Conservation (phyloP, 345 rosid species). For the Cardamine resedifolia region DNA sequence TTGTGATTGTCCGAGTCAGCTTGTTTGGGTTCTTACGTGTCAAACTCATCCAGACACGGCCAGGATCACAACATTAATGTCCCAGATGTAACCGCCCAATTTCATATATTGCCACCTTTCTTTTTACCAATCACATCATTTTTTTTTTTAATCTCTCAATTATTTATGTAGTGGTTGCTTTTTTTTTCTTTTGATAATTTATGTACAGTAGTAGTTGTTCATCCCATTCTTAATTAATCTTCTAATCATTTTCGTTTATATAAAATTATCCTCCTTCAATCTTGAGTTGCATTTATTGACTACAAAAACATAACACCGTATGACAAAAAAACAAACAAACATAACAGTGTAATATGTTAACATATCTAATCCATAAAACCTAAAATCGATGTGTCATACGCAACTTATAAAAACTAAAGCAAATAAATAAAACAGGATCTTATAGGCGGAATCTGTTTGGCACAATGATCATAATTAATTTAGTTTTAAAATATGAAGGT, state of each 20-base stretch:
- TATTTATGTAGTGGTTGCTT: not conserved
- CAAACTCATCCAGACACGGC: slow-evolving; percentile 27
- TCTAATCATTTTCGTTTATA: not conserved
- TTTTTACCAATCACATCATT: slow-evolving; percentile 19
- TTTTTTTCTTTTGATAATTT: not conserved
- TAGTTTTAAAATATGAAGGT: not conserved
- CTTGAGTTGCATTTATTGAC: not conserved
- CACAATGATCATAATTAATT: not conserved
- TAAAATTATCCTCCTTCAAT: not conserved
- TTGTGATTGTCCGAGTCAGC: slow-evolving; percentile 36
- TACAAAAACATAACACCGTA: not conserved
- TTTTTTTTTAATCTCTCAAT: not conserved
- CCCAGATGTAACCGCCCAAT: not conserved
- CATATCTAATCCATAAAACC: not conserved
- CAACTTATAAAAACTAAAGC: not conserved
- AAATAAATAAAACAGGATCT: not conserved
- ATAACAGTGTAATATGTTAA: not conserved
- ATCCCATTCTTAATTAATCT: not conserved
- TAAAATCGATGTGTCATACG: not conserved
- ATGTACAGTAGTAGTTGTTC: not conserved
- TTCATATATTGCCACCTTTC: slow-evolving; percentile 13
- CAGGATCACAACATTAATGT: not conserved
- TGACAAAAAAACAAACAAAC: too few relatives aligned
- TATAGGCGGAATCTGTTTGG: not conserved
- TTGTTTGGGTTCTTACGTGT: slow-evolving; percentile 33